Evolutionary conservation across 768 basidiomycete species (phyloP), one percentile per base, ranked within the genome.

Genomic region (Punctularia strigosozonata): DNA sequence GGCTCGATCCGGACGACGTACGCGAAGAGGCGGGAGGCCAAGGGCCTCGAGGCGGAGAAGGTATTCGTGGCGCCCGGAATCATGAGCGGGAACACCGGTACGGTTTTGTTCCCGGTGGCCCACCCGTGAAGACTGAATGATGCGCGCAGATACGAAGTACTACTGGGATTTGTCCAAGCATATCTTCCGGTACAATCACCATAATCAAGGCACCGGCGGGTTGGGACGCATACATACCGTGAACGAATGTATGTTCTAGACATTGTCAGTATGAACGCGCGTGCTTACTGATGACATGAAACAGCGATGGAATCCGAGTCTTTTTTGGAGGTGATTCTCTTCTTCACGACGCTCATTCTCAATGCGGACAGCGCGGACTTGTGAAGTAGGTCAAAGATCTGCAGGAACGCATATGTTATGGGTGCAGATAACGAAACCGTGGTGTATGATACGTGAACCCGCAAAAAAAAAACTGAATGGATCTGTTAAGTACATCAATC

Each of bases 151-250:
- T 39, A 70, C 68, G 13, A 50, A 50, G n/a, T 62, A 51, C 43
- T 71, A 71, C 47, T 69, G 69, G 68, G 55, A 59, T 37, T 48
- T 64, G 14, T 57, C 57, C 2, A 44, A 42, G 37, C 79, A 82
- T 46, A 84, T 87, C 44, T 84, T 81, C 68, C 73, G 83, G 15
- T 87, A 84, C 50, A 55, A 55, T 14, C 65, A 65, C 45, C 33
- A 34, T 10, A 19, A 41, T 44, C n/a, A 48, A 45, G 25, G 37
- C 23, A 17, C 18, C 25, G 23, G 52, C 50, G 36, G 62, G 52
- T 41, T 71, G 73, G 41, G 54, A 55, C 10, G 66, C 40, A 6
- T 30, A n/a, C 43, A 43, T 25, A 41, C 65, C 41, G 54, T 51
- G 15, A 61, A 59, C 36, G 63, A 43, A 36, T 56, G 6, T 57